Evolutionary conservation across 352 stramenopile species (phyloP).

Genomic region (Saprolegnia parasitica): DNA sequence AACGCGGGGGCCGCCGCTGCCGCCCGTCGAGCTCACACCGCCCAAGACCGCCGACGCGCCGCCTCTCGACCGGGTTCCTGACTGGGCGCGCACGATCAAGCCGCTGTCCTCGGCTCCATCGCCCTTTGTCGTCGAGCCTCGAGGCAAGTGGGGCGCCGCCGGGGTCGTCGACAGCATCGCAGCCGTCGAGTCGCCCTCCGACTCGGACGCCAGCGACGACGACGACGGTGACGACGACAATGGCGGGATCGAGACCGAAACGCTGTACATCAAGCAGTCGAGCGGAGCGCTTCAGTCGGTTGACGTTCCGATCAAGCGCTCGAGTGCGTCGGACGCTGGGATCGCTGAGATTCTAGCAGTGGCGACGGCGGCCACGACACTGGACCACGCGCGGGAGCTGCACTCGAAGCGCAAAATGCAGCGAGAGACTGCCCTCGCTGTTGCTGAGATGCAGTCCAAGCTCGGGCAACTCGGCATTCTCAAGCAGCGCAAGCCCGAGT

Average conservation of each 20-base stretch:
- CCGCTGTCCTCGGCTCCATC: background rate
- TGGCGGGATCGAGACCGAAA: conserved; percentile 12
- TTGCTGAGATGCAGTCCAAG: conserved; percentile 66
- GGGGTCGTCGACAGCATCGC: conserved; percentile 20
- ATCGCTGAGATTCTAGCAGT: background rate
- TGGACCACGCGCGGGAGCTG: conserved; percentile 64
- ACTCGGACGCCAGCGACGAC: background rate
- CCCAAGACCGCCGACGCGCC: background rate
- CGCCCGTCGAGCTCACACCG: conserved; percentile 31
- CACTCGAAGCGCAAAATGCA: conserved; percentile 68
- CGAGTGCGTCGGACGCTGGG: too few species aligned
- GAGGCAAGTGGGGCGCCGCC: conserved; percentile 1
- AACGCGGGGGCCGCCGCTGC: conserved; percentile 52
- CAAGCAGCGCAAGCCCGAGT: conserved; percentile 30
- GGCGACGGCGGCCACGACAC: conserved; percentile 32
- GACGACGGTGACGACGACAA: conserved; percentile 9
- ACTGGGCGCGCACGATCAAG: conserved; percentile 17
- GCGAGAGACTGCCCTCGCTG: conserved; percentile 63
- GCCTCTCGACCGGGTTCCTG: background rate
- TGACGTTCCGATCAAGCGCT: conserved; percentile 3
- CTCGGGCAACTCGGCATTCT: conserved; percentile 60
- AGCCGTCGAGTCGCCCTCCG: background rate
- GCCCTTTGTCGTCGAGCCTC: too few species aligned
- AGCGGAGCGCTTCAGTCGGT: conserved; percentile 10
- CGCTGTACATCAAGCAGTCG: conserved; percentile 26